Base-by-base conservation (phyloP, 2,329 filamentous ascomycete species). In the Tolypocladium paradoxum region DNA sequence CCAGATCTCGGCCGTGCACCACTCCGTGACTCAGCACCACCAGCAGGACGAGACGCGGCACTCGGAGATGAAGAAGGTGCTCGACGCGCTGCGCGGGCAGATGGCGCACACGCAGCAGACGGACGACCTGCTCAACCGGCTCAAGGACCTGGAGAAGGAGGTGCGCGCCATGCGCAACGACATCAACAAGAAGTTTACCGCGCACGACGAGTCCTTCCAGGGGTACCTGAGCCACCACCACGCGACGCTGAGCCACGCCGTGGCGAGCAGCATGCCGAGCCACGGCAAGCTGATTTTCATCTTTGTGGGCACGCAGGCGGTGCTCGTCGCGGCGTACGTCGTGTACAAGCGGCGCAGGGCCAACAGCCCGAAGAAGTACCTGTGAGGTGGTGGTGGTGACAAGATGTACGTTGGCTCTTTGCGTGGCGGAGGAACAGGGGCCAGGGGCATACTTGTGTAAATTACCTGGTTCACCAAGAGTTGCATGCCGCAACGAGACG, bases 311-410 rank as follows among this genome's bases (percentile, higher is more conserved):
- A 82, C 88, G 57, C 90, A 96, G 71, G 65, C 88, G 49, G 66
- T 90, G 59, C 73, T 95, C 34, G 81, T 82, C 0, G 82, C 70
- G 2, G 79, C 76, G 1, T 96, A 91, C 65, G 68, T 89, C 37
- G 66, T 84, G 55, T 96, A 96, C 72, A 95, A 95, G 79, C 80
- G 83, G 61, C 84, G 86, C 64, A 82, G 85, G 70, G 77, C 81
- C 38, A 83, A 77, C 58, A 82, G 83, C 68, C 89, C 89, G n/a
- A 96, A 96, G 78, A 96, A 96, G 73, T 96, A 90, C 69, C 73
- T 96, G 66, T 96, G 75, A 64, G 52, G 11, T 14, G 24, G 37
- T 16, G 12, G n/a, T 34, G 40, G 68, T 68, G 51, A 37, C 48
- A 27, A 29, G 49, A 35, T 35, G 34, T 14, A 35, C 14, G 5